Percentiles rank a stretch among this genome's conserved stretches.
Conservation (phyloP, 805 yeast genomes). For the Yarrowia sp. region DNA sequence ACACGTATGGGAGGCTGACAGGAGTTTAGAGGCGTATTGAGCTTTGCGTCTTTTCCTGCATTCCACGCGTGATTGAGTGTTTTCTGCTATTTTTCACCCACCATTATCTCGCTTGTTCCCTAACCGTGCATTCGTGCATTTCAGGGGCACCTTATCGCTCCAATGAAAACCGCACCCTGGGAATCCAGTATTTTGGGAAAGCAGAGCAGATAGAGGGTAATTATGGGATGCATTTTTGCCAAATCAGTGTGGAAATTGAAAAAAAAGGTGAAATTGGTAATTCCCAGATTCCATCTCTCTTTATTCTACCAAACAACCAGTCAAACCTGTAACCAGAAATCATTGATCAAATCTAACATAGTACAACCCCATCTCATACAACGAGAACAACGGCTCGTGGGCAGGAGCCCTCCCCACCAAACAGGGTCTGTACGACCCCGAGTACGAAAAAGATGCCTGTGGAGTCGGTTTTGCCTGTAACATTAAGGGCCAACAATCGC, state of each 20-base stretch:
- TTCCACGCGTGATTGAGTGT: not conserved
- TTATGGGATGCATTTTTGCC: no score
- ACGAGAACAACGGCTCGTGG: slow-evolving; percentile 55
- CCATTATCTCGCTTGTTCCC: not conserved
- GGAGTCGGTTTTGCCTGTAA: slow-evolving; percentile 98
- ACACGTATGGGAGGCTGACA: not conserved
- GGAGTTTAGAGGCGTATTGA: not conserved
- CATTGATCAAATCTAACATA: not conserved
- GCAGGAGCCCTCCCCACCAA: slow-evolving; percentile 81
- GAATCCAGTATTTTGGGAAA: not conserved
- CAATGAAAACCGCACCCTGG: not conserved
- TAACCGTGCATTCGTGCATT: not conserved
- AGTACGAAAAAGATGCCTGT: slow-evolving; percentile 92
- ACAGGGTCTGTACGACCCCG: slow-evolving; percentile 92
- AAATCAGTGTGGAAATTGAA: not conserved
- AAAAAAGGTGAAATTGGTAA: no score
- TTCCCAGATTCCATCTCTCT: no score
- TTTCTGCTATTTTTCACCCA: not conserved
- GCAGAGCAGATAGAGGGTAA: not conserved
- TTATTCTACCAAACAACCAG: not conserved
- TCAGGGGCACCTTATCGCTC: not conserved
- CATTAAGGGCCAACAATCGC: slow-evolving; percentile 81
- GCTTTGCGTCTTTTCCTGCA: not conserved
- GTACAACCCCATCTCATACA: slow-evolving; percentile 23
- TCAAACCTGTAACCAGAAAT: no score